phyloP scores from a whole-genome alignment of 2,329 filamentous ascomycete species.

The Xylariales sp. region DNA sequence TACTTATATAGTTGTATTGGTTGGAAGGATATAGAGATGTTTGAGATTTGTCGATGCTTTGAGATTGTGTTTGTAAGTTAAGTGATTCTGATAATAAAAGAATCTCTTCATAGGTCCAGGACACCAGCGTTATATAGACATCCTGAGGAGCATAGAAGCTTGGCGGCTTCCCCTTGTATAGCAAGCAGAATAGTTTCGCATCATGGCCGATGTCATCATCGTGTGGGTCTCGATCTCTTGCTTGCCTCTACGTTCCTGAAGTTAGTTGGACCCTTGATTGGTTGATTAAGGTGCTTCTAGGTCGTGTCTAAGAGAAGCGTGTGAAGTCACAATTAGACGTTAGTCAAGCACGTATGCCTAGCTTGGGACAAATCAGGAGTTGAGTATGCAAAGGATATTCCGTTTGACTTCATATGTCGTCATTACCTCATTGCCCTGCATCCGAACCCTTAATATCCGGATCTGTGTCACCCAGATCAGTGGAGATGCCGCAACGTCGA shows the following conservation, averaged over 20 bases:
- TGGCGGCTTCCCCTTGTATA: constrained; percentile 8
- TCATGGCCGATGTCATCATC: constrained; percentile 33
- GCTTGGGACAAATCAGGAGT: neutral
- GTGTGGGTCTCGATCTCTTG: constrained; percentile 24
- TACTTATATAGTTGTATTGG: constrained; percentile 5
- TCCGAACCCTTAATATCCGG: neutral
- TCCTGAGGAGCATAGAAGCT: neutral
- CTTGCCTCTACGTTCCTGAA: neutral
- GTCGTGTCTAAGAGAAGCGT: constrained; percentile 16
- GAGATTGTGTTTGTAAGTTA: constrained; percentile 9
- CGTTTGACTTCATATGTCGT: constrained; percentile 28
- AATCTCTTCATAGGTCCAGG: neutral
- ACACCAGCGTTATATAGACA: constrained; percentile 31
- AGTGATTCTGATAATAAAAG: constrained; percentile 12
- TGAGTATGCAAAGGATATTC: neutral
- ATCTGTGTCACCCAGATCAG: constrained; percentile 16
- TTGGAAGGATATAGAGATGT: constrained; percentile 1
- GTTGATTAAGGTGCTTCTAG: neutral
- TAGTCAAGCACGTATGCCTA: neutral
- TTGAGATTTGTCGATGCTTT: constrained; percentile 15
- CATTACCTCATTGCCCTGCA: constrained; percentile 22
- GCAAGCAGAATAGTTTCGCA: neutral
- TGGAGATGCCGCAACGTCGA: neutral
- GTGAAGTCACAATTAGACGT: neutral
- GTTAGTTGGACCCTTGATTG: constrained; percentile 20